These are phyloP conservation scores for Diaporthe nobilis DNA, from an alignment of 2,329 filamentous ascomycete species.

Conservation along the genomic window DNA sequence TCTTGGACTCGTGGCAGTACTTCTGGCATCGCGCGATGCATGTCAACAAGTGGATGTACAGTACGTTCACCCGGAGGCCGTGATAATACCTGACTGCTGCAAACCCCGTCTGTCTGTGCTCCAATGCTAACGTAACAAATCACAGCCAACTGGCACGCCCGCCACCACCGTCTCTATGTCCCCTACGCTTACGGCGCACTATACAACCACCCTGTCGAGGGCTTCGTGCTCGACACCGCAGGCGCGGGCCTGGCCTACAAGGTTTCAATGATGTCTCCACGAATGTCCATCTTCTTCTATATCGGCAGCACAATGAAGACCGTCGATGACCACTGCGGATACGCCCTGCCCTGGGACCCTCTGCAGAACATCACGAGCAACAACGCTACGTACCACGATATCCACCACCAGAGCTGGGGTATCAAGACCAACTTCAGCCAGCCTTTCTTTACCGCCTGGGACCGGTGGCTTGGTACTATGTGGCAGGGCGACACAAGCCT, in stretches of 20 bases:
- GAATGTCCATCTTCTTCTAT: constrained; percentile 93
- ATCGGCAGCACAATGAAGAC: constrained; percentile 93
- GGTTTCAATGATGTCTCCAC: constrained; percentile 82
- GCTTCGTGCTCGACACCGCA: constrained; percentile 91
- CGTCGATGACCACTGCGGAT: constrained; percentile 97
- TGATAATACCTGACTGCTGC: no score
- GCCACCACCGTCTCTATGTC: constrained; percentile 96
- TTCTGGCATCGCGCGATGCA: constrained; percentile 98
- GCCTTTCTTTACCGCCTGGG: constrained; percentile 97
- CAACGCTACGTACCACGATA: constrained; percentile 96
- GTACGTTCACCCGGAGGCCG: constrained; percentile 65
- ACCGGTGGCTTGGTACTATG: constrained; percentile 83
- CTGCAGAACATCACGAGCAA: constrained; percentile 93
- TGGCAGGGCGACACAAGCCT: constrained; percentile 76
- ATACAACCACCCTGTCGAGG: constrained; percentile 96
- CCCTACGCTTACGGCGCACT: constrained; percentile 97
- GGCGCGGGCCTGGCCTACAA: constrained; percentile 90
- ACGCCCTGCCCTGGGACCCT: constrained; percentile 95
- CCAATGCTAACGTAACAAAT: constrained; percentile 44
- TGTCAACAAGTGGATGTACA: constrained; percentile 96
- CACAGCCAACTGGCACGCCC: constrained; percentile 88
- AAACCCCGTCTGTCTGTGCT: neutral
- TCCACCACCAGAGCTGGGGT: constrained; percentile 99
- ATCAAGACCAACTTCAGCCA: constrained; percentile 97
- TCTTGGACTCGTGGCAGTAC: constrained; percentile 98